Conservation (phyloP, 129 eudicot species). For the Helichrysum umbraculigerum region DNA sequence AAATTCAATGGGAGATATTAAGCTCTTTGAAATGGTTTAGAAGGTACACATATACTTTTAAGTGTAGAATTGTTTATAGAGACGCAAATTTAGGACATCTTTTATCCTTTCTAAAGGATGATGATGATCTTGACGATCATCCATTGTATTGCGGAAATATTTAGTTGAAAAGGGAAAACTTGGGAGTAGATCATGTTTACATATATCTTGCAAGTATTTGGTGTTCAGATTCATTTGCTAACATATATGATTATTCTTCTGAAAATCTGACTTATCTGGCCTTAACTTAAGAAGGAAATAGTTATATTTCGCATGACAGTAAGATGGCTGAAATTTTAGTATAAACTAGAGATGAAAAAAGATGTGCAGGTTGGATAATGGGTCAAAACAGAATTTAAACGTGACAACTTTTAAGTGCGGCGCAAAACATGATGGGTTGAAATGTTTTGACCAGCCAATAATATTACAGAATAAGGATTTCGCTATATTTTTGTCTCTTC, state of each 20-base stretch:
- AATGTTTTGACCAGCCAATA: neutral
- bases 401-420: neutral
- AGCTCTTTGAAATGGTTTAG: conserved; percentile 85
- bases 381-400: neutral
- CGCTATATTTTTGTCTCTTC: too few relatives aligned
- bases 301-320: neutral
- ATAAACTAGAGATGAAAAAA: neutral
- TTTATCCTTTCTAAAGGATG: conserved; percentile 16
- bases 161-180: neutral
- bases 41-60: conserved; percentile 14
- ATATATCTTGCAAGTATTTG: neutral
- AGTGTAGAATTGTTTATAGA: conserved; percentile 20
- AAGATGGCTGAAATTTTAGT: neutral
- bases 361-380: neutral
- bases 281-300: neutral
- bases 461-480: too few relatives aligned
- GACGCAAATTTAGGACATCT: neutral
- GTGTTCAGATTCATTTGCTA: conserved; percentile 20
- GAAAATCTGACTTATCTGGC: neutral
- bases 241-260: neutral
- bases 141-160: neutral
- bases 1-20: conserved; percentile 84
- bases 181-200: conserved; percentile 2
- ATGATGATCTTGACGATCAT: conserved; percentile 14
- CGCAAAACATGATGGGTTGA: neutral